Evolutionary conservation across 2,329 filamentous ascomycete genomes (phyloP).

Genomic region (Simplicillium sp.): DNA sequence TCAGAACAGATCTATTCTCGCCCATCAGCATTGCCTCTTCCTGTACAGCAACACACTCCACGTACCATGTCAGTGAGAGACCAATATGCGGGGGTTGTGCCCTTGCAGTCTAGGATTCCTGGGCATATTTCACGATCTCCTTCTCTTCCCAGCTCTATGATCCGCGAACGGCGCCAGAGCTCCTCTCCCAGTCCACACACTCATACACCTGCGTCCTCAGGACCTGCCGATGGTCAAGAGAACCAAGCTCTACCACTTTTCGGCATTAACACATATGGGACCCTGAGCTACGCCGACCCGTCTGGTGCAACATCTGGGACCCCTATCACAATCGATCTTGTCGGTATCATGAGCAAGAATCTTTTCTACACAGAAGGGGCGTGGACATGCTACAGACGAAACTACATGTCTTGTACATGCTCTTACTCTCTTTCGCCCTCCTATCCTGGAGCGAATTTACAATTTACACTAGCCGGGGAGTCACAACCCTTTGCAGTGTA

Average conservation of each 20-base stretch:
- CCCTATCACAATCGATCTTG: constrained; percentile 61
- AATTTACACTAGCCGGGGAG: constrained; percentile 40
- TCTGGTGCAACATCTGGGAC: constrained; percentile 12
- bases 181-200: constrained; percentile 4
- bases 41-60: no score
- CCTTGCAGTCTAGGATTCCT: no score
- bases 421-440: constrained; percentile 62
- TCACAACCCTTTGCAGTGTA: constrained; percentile 55
- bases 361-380: constrained; percentile 75
- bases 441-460: constrained; percentile 33
- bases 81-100: no score
- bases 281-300: no score
- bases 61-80: no score
- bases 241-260: no score
- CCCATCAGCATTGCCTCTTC: no score
- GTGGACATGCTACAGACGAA: constrained; percentile 88
- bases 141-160: neutral
- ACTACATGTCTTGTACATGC: constrained; percentile 82
- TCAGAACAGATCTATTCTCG: neutral
- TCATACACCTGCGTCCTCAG: constrained; percentile 19
- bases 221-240: constrained; percentile 28
- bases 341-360: constrained; percentile 77
- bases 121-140: neutral
- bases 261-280: no score
- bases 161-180: constrained; percentile 2